These are phyloP conservation scores for Nicotiana knightiana DNA, from an alignment of 257 asterid genomes.

Conservation along the genomic window DNA sequence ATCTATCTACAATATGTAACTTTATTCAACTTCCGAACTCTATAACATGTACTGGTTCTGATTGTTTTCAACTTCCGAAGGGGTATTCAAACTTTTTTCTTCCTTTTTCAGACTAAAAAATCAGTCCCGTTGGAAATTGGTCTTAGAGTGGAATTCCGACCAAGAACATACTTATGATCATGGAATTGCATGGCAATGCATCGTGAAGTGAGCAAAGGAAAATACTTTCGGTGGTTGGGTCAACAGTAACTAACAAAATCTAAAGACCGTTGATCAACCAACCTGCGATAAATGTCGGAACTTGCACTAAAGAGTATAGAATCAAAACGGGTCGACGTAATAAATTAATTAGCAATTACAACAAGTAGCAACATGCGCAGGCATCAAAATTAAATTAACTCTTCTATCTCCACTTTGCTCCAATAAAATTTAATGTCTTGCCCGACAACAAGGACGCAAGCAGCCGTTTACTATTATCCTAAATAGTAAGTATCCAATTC, in stretches of 20 bases:
- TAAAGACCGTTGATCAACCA: constrained; percentile 3
- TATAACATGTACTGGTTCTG: background rate
- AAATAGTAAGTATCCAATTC: background rate
- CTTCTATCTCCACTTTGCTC: background rate
- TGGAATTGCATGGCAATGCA: background rate
- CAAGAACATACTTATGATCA: background rate
- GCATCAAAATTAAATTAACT: background rate
- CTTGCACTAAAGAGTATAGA: background rate
- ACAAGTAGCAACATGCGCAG: constrained; percentile 5
- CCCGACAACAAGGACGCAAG: constrained; percentile 31
- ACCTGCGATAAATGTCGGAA: constrained; percentile 1
- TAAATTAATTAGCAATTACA: constrained; percentile 10
- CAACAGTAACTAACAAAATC: constrained; percentile 17
- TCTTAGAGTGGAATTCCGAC: background rate
- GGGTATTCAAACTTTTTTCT: background rate
- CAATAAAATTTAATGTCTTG: background rate
- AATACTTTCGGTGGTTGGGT: background rate
- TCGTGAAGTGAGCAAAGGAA: background rate
- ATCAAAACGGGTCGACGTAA: too few species aligned
- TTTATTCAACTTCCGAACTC: background rate
- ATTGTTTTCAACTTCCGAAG: background rate
- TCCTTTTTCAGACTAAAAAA: background rate
- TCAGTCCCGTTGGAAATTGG: constrained; percentile 1
- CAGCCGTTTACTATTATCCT: constrained; percentile 10
- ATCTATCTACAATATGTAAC: background rate